These are phyloP conservation scores for Phtheirospermum japonicum DNA, from an alignment of 257 asterid genomes.

Conservation along the genomic window DNA sequence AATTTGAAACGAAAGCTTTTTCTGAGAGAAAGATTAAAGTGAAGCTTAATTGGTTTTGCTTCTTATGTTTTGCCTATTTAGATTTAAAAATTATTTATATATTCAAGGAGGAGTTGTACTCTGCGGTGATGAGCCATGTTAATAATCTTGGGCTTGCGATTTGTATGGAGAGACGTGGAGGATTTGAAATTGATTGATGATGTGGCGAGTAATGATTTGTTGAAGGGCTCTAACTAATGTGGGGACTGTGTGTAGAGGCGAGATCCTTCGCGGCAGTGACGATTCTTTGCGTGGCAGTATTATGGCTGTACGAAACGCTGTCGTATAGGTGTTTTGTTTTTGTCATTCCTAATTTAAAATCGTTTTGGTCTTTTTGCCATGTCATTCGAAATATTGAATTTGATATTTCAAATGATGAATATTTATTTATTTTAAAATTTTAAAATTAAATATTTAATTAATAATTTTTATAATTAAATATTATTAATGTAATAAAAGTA, in stretches of 20 bases:
- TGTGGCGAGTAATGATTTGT: slow-evolving; percentile 20
- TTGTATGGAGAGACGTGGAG: not conserved
- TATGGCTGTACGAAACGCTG: slow-evolving; percentile 16
- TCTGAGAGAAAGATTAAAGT: not conserved
- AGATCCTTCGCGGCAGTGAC: slow-evolving; percentile 24
- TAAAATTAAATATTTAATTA: too few species aligned
- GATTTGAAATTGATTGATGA: slow-evolving; percentile 9
- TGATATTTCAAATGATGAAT: too few species aligned
- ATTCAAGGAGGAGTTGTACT: not conserved
- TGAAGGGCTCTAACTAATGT: not conserved
- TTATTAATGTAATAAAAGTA: too few species aligned
- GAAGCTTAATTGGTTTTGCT: not conserved
- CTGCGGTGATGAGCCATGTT: slow-evolving; percentile 14
- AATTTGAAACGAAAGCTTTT: not conserved
- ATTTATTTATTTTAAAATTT: too few species aligned
- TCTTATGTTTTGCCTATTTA: not conserved
- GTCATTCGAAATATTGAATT: too few species aligned
- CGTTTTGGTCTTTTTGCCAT: too few species aligned
- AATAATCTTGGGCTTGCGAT: not conserved
- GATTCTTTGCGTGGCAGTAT: slow-evolving; percentile 27
- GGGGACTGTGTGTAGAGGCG: slow-evolving; percentile 1
- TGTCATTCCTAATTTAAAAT: too few species aligned
- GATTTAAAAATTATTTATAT: not conserved
- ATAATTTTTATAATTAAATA: too few species aligned
- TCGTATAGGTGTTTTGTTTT: not conserved